phyloP scores from a whole-genome alignment of 2,329 filamentous ascomycete species.

The Kalmusia sp. region DNA sequence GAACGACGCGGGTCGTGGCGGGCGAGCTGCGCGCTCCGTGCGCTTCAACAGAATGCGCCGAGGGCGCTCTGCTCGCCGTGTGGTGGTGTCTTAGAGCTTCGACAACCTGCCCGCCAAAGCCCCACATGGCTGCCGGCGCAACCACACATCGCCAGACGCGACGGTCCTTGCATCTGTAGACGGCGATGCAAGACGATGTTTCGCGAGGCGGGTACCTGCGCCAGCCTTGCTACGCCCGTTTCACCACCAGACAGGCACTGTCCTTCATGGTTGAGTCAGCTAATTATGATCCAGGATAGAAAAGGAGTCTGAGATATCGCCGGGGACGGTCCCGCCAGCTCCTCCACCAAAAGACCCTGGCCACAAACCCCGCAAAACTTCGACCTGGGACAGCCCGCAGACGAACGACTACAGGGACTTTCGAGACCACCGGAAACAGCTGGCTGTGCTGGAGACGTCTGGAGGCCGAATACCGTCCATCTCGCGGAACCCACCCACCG shows the following conservation, averaged over 20 bases:
- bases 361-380: slow-evolving; percentile 46
- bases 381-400: slow-evolving; percentile 61
- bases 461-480: slow-evolving; percentile 65
- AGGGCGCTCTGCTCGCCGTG: slow-evolving; percentile 15
- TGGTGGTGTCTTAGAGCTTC: slow-evolving; percentile 24
- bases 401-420: slow-evolving; percentile 69
- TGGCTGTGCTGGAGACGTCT: slow-evolving; percentile 70
- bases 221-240: slow-evolving; percentile 29
- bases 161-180: slow-evolving; percentile 12
- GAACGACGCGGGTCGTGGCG: slow-evolving; percentile 4
- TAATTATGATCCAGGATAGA: slow-evolving; percentile 49
- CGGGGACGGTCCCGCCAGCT: slow-evolving; percentile 44
- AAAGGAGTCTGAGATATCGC: slow-evolving; percentile 53
- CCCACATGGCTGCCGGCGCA: slow-evolving; percentile 6
- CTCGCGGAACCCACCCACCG: slow-evolving; percentile 63
- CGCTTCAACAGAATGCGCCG: slow-evolving; percentile 21
- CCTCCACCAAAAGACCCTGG: slow-evolving; percentile 46
- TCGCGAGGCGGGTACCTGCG: slow-evolving; percentile 20
- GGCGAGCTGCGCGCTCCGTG: slow-evolving; percentile 24
- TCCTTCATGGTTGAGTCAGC: slow-evolving; percentile 21
- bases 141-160: slow-evolving; percentile 3
- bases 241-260: slow-evolving; percentile 26
- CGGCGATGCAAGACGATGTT: slow-evolving; percentile 10
- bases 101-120: slow-evolving; percentile 12
- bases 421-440: slow-evolving; percentile 66